phyloP scores from a whole-genome alignment of 192 early-diverging fungal species.

The Podila horticola region DNA sequence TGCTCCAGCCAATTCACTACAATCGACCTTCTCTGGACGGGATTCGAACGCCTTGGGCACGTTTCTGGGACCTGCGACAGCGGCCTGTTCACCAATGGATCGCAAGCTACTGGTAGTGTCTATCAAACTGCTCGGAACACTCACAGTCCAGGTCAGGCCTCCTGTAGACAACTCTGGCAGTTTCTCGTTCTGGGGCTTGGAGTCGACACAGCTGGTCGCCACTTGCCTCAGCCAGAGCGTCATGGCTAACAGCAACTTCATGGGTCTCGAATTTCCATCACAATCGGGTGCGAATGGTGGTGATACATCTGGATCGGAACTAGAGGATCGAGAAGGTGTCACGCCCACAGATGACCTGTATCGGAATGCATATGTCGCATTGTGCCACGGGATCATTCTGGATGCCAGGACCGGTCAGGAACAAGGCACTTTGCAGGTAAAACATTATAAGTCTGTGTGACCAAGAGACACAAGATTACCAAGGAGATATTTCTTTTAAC shows the following conservation, averaged over 20 bases:
- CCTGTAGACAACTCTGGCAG: constrained; percentile 4
- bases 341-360: constrained; percentile 41
- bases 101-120: constrained; percentile 24
- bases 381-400: constrained; percentile 24
- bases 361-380: constrained; percentile 20
- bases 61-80: constrained; percentile 32
- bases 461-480: neutral
- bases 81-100: constrained; percentile 28
- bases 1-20: neutral
- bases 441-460: neutral
- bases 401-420: constrained; percentile 21
- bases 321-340: constrained; percentile 16
- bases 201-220: constrained; percentile 21
- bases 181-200: constrained; percentile 29
- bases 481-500: too few relatives aligned
- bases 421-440: constrained; percentile 12
- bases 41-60: constrained; percentile 4
- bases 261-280: constrained; percentile 21
- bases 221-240: constrained; percentile 25
- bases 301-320: neutral
- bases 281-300: neutral
- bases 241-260: constrained; percentile 14
- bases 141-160: constrained; percentile 31
- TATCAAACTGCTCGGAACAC: constrained; percentile 5
- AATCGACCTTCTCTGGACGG: constrained; percentile 2